A percentile compares a stretch with the other conserved stretches of the same genome.
phyloP scores from a whole-genome alignment of 2,329 filamentous ascomycete genomes.

The Aspergillus pseudoglaucus region DNA sequence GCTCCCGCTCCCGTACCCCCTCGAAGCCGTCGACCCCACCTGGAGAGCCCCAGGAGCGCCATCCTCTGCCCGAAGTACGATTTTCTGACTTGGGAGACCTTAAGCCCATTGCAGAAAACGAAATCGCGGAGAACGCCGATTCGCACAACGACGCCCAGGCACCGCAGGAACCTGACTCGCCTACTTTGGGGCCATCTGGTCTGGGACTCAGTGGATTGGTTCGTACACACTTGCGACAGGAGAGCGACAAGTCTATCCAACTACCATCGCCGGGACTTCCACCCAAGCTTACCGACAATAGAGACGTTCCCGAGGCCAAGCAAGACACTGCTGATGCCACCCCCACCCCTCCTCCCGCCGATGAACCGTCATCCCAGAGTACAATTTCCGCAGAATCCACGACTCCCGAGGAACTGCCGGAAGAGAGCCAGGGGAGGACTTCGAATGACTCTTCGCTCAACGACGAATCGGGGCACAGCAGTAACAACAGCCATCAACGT shows the following conservation, averaged over 20 bases:
- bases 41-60: slow-evolving; percentile 20
- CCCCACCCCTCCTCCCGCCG: background rate
- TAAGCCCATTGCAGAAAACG: slow-evolving; percentile 35
- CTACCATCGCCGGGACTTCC: slow-evolving; percentile 36
- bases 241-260: slow-evolving; percentile 73
- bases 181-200: slow-evolving; percentile 62
- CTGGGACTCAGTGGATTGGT: slow-evolving; percentile 72
- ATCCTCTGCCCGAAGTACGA: slow-evolving; percentile 28
- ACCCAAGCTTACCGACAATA: slow-evolving; percentile 23
- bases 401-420: background rate
- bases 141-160: slow-evolving; percentile 5
- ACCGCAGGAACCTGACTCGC: slow-evolving; percentile 56
- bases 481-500: slow-evolving; percentile 27
- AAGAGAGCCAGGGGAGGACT: background rate
- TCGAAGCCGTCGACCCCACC: slow-evolving; percentile 24
- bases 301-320: background rate
- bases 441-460: slow-evolving; percentile 38
- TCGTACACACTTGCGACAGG: slow-evolving; percentile 72
- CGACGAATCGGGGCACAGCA: slow-evolving; percentile 37
- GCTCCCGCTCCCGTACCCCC: slow-evolving; percentile 27
- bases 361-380: background rate
- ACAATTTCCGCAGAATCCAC: background rate
- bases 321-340: slow-evolving; percentile 13
- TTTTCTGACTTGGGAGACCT: slow-evolving; percentile 34
- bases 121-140: slow-evolving; percentile 8